phyloP scores from a whole-genome alignment of 2,329 filamentous ascomycete genomes.

The Verticillium alfalfae region DNA sequence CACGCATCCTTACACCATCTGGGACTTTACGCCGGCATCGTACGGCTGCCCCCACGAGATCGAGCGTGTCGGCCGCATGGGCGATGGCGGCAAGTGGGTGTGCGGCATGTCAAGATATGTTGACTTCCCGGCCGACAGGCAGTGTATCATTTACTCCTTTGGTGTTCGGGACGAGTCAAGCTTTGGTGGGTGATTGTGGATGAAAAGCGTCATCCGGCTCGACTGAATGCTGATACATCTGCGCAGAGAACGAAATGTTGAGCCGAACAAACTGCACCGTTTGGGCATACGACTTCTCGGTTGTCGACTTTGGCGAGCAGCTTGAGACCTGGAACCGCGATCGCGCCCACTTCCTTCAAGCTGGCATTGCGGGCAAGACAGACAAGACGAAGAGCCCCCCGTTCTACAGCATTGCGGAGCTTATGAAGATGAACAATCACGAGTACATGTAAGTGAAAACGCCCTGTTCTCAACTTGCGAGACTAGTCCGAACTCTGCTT shows the following conservation, averaged over 20 bases:
- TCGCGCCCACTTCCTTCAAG: constrained; percentile 24
- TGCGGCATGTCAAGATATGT: constrained; percentile 33
- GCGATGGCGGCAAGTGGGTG: constrained; percentile 37
- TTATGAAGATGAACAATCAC: constrained; percentile 30
- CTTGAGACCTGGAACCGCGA: constrained; percentile 14
- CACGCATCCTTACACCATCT: constrained; percentile 25
- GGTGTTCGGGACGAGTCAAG: constrained; percentile 29
- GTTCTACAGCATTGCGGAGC: constrained; percentile 25
- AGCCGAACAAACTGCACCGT: constrained; percentile 28
- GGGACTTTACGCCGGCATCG: constrained; percentile 31
- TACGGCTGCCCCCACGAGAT: constrained; percentile 34
- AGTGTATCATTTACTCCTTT: constrained; percentile 31
- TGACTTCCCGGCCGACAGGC: constrained; percentile 12
- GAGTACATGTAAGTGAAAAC: constrained; percentile 21
- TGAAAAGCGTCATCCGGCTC: neutral
- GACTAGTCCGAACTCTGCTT: neutral
- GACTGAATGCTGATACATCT: neutral
- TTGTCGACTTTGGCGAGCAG: constrained; percentile 22
- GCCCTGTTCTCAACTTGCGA: neutral
- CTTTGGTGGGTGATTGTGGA: constrained; percentile 18
- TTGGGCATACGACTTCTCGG: constrained; percentile 32
- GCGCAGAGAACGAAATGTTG: constrained; percentile 26
- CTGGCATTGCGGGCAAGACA: constrained; percentile 22
- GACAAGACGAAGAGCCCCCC: constrained; percentile 18
- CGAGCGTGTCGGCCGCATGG: constrained; percentile 28